A percentile compares a stretch with the other conserved stretches of the same genome.
phyloP scores from a whole-genome alignment of 75 land plant species.

The Pinus tabuliformis region DNA sequence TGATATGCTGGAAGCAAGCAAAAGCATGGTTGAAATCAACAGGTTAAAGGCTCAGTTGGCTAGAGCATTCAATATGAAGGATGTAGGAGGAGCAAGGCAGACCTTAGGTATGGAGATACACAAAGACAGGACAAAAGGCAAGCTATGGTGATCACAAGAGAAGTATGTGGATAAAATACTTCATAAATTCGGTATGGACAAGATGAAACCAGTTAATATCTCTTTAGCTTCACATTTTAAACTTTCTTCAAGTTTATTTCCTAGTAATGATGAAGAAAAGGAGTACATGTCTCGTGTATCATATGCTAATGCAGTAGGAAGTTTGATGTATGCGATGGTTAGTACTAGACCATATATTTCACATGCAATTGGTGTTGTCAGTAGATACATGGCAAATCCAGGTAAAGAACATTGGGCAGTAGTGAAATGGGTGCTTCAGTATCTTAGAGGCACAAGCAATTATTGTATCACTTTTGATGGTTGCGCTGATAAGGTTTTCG shows the following conservation, averaged over 20 bases:
- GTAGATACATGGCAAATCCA: slow-evolving; percentile 1
- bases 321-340: neutral
- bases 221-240: slow-evolving; percentile 1
- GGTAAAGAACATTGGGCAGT: slow-evolving; percentile 5
- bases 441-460: too few species aligned
- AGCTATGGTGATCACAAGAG: slow-evolving; percentile 9
- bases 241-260: neutral
- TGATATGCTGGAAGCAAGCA: slow-evolving; percentile 24
- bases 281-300: slow-evolving; percentile 8
- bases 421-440: slow-evolving; percentile 11
- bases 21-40: neutral
- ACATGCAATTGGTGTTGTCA: too few species aligned
- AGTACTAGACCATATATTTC: slow-evolving; percentile 20
- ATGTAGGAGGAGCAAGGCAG: slow-evolving; percentile 19
- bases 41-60: slow-evolving; percentile 10
- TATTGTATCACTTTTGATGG: too few species aligned
- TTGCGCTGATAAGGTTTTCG: too few species aligned
- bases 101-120: slow-evolving; percentile 24
- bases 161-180: slow-evolving; percentile 13
- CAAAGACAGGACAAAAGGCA: neutral
- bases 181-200: slow-evolving; percentile 2
- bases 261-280: neutral
- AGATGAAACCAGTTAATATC: neutral
- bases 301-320: slow-evolving; percentile 13
- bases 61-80: slow-evolving; percentile 25